Conservation (phyloP, 768 basidiomycete species). For the Cyclocybe cylindracea region DNA sequence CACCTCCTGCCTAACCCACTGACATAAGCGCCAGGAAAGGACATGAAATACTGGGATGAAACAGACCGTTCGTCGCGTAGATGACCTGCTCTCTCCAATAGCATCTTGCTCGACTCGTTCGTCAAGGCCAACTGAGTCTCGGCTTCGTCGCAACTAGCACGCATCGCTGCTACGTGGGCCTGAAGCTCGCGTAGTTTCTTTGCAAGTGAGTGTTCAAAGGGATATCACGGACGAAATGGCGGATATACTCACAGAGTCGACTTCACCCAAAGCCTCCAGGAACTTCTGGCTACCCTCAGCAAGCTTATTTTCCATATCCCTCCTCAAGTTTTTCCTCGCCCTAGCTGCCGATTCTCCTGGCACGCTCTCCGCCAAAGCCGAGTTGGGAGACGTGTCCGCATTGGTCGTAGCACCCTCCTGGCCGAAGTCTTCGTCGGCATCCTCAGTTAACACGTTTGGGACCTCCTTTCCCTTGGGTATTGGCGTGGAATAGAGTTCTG, state of each 20-base stretch:
- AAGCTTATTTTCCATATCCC: conserved; percentile 84
- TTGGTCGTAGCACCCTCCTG: conserved; percentile 27
- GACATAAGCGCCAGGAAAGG: conserved; percentile 1
- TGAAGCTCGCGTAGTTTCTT: conserved; percentile 88
- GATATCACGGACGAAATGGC: not conserved
- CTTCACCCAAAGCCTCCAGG: conserved; percentile 80
- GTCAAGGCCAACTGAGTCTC: conserved; percentile 76
- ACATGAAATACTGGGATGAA: not conserved
- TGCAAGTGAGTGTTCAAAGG: conserved; percentile 1
- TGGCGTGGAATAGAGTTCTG: conserved; percentile 64
- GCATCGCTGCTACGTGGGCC: conserved; percentile 78
- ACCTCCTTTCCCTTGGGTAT: conserved; percentile 34
- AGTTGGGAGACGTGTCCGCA: conserved; percentile 4
- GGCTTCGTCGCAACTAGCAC: conserved; percentile 78
- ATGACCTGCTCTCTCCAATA: conserved; percentile 83
- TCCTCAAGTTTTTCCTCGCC: conserved; percentile 77
- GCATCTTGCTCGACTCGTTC: conserved; percentile 70
- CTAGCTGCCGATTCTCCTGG: conserved; percentile 68
- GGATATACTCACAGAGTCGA: conserved; percentile 75
- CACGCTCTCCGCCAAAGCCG: conserved; percentile 30
- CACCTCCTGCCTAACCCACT: conserved; percentile 55
- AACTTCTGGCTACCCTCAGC: conserved; percentile 83
- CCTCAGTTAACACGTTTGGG: conserved; percentile 15
- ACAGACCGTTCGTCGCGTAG: conserved; percentile 71
- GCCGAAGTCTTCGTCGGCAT: conserved; percentile 33